Evolutionary conservation across 1,284 basidiomycete genomes (phyloP).

Genomic region (Ceratobasidium sp.): DNA sequence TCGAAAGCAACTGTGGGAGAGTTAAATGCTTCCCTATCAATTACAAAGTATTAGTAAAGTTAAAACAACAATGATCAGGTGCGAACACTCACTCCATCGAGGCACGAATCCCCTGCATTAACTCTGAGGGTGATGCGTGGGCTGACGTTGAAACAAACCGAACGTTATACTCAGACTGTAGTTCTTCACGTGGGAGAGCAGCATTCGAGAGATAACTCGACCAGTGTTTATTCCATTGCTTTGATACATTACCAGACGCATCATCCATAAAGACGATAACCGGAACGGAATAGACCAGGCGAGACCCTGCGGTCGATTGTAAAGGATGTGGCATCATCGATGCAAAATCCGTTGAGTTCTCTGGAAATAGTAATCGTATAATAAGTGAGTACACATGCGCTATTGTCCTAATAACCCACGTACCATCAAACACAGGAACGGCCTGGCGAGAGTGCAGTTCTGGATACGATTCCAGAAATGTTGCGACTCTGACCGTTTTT

Average conservation of each 20-base stretch:
- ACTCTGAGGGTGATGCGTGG: conserved; percentile 30
- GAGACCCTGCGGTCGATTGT: conserved; percentile 12
- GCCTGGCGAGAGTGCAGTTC: background rate
- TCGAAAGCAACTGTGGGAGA: conserved; percentile 53
- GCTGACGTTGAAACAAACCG: conserved; percentile 36
- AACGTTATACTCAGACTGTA: conserved; percentile 31
- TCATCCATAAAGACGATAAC: conserved; percentile 45
- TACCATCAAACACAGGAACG: conserved; percentile 24
- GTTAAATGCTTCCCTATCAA: background rate
- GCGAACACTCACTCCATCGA: conserved; percentile 6
- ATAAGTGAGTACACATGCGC: background rate
- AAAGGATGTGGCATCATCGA: conserved; percentile 35
- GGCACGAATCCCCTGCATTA: conserved; percentile 36
- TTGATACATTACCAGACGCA: conserved; percentile 38
- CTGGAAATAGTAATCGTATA: conserved; percentile 8
- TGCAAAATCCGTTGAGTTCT: background rate
- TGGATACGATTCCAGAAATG: conserved; percentile 7
- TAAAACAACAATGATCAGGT: too few relatives aligned
- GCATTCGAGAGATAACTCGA: conserved; percentile 39
- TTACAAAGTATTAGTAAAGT: background rate
- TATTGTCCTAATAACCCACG: background rate
- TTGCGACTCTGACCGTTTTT: background rate
- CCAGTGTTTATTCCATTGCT: conserved; percentile 45
- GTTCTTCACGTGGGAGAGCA: conserved; percentile 22
- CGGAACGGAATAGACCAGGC: conserved; percentile 36